Evolutionary conservation across 345 rosid genomes (phyloP).

Genomic region (Moricandia arvensis): DNA sequence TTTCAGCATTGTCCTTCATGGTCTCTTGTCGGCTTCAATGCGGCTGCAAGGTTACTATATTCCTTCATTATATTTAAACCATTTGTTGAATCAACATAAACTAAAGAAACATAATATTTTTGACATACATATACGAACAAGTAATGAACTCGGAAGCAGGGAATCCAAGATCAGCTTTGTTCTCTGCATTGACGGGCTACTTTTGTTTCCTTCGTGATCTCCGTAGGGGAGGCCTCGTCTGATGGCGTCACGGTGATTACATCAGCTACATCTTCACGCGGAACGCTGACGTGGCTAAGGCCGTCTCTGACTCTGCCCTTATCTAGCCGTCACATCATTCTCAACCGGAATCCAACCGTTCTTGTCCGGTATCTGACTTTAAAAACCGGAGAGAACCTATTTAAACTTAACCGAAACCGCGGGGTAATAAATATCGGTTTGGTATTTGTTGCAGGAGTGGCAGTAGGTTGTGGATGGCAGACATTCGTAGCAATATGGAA

Average conservation of each 20-base stretch:
- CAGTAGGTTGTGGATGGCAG: slow-evolving; percentile 84
- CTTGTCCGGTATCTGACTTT: slow-evolving; percentile 2
- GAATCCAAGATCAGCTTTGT: neutral
- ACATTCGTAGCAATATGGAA: slow-evolving; percentile 61
- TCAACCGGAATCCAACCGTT: slow-evolving; percentile 2
- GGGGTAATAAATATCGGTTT: neutral
- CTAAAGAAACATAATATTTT: neutral
- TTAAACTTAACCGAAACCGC: neutral
- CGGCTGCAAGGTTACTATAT: slow-evolving; percentile 1
- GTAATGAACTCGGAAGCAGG: slow-evolving; percentile 14
- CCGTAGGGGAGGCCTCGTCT: slow-evolving; percentile 1
- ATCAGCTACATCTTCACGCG: neutral
- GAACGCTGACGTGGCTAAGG: neutral
- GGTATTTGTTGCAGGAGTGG: slow-evolving; percentile 50
- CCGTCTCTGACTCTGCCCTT: slow-evolving; percentile 10
- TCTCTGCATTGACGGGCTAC: neutral
- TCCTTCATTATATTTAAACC: neutral
- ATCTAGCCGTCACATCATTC: neutral
- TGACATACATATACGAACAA: neutral
- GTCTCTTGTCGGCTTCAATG: slow-evolving; percentile 7
- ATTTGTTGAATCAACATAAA: neutral
- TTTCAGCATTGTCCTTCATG: slow-evolving; percentile 4
- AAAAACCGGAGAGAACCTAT: neutral
- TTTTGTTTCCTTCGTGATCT: slow-evolving; percentile 5
- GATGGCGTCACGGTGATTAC: neutral